Base-by-base conservation (phyloP, 1,139 yeast genomes). In the Geotrichum armillariae region DNA sequence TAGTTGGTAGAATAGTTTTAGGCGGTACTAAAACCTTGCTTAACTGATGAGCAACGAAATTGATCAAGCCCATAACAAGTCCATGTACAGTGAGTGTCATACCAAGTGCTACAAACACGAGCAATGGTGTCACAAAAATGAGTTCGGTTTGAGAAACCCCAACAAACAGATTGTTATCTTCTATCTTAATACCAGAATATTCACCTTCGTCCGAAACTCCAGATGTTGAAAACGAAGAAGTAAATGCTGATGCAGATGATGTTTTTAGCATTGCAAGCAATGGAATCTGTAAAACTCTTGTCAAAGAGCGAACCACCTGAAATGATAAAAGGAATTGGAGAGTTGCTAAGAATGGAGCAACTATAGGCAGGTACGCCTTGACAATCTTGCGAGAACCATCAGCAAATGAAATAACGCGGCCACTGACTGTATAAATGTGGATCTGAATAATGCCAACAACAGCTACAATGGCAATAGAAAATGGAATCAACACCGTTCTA, bases 371-470 rank as follows among this genome's bases (percentile, higher is more conserved):
- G 69, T 57, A 42, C 60, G 54, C 54, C 49, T 46, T 41, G 27
- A 53, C 48, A 44, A 63, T 56, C 68, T 69, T 47, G 62, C 60
- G 53, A 58, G 85, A 60, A 0, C 80, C 80, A n/a, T 70, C 71
- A n/a, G 72, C 67, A 58, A 82, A 80, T 1, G 78, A 68, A 1
- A 82, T 78, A 58, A 76, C 82, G 1, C 63, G 59, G 1, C 74
- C 76, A 20, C 49, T 52, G 2, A 35, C 36, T 32, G 56, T 55
- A 50, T 57, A 62, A 3, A 41, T 35, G 25, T 48, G 46, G 9
- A 66, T 39, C 51, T 67, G 71, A 12, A 64, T 35, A 29, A 56
- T 35, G 9, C 64, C 46, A 6, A 60, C 54, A 8, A 58, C 22
- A 25, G 58, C 35, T 5, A 60, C 60, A 11, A 66, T 53, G 1